Base-by-base conservation (phyloP, 2,329 filamentous ascomycete genomes). In the Exophiala sp. region DNA sequence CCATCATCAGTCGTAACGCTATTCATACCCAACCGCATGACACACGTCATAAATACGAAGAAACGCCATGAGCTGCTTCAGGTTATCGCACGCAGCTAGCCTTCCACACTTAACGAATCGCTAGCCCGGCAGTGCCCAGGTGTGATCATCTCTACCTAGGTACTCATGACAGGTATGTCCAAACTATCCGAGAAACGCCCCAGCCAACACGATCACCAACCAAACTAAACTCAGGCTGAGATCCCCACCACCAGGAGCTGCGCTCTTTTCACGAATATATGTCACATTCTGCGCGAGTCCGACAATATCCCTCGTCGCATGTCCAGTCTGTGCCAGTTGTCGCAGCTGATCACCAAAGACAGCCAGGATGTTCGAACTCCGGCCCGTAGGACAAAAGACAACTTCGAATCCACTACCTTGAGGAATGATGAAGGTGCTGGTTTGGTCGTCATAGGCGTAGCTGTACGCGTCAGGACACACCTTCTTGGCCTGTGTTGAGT, bases 401-500 rank as follows among this genome's bases (percentile, higher is more conserved):
- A 93, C 76, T 65, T 90, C 81, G 73, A 86, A 93, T 0, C 86
- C 86, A 18, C 83, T 85, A 14, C 87, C 86, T 27, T 71, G 68
- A 2, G 74, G 74, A 27, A 78, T 74, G 60, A 79, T 77, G 64
- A 80, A 80, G 1, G 77, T 79, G 18, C 75, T 78, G 9, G 69
- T 73, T 57, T 77, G 71, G 56, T 80, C 77, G 58, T 80, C 77
- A 56, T 77, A 79, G n/a, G 77, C 73, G 65, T 79, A 94, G 62
- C 83, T 88, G 69, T 93, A 94, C 2, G 87, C 87, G 67, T 94
- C 88, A 1, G 88, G 87, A 64, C 88, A 94, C 10, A 91, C 76
- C 2, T 69, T 70, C 71, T 94, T 93, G 46, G 86, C 85, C 9
- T 74, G 73, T 51, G 73, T 78, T 58, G 82, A 82, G 69, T 90